A percentile compares a stretch with the other conserved stretches of the same genome.
Conservation (phyloP, 352 stramenopile species). For the Detonula confervacea region DNA sequence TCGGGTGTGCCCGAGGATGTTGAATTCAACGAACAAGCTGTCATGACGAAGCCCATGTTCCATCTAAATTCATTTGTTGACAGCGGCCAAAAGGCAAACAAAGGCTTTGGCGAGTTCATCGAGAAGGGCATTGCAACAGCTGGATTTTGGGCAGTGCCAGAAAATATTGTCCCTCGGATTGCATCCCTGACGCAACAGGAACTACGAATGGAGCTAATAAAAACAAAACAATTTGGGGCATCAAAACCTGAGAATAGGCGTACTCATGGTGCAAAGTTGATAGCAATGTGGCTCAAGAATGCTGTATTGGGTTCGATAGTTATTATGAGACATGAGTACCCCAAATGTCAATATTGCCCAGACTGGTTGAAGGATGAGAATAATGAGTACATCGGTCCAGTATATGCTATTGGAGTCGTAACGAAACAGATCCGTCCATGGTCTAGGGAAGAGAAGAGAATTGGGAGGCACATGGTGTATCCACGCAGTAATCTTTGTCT, state of each 20-base stretch:
- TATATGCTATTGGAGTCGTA: slow-evolving; percentile 41
- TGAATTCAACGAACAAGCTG: slow-evolving; percentile 27
- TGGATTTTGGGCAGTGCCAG: slow-evolving; percentile 1
- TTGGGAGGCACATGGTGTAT: slow-evolving; percentile 8
- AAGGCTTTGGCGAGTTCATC: slow-evolving; percentile 24
- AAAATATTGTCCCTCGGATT: slow-evolving; percentile 11
- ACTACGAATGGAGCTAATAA: background rate
- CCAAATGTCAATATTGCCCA: slow-evolving; percentile 24
- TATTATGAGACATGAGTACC: slow-evolving; percentile 44
- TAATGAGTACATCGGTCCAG: slow-evolving; percentile 41
- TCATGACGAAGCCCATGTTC: slow-evolving; percentile 39
- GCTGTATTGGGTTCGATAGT: slow-evolving; percentile 28
- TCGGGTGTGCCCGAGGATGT: slow-evolving; percentile 1
- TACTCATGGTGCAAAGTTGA: background rate
- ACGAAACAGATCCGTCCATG: slow-evolving; percentile 36
- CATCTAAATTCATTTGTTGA: slow-evolving; percentile 40
- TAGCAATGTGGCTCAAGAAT: slow-evolving; percentile 37
- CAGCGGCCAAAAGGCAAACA: slow-evolving; percentile 11
- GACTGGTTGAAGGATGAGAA: slow-evolving; percentile 16
- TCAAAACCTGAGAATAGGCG: background rate
- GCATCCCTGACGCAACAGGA: slow-evolving; percentile 11
- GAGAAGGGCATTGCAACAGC: slow-evolving; percentile 14
- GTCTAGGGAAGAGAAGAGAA: slow-evolving; percentile 24
- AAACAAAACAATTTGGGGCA: background rate
- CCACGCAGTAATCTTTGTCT: slow-evolving; percentile 5